Evolutionary conservation across 2,329 filamentous ascomycete species (phyloP), one percentile per base, ranked within the genome.

Genomic region (Aspergillus ruber): DNA sequence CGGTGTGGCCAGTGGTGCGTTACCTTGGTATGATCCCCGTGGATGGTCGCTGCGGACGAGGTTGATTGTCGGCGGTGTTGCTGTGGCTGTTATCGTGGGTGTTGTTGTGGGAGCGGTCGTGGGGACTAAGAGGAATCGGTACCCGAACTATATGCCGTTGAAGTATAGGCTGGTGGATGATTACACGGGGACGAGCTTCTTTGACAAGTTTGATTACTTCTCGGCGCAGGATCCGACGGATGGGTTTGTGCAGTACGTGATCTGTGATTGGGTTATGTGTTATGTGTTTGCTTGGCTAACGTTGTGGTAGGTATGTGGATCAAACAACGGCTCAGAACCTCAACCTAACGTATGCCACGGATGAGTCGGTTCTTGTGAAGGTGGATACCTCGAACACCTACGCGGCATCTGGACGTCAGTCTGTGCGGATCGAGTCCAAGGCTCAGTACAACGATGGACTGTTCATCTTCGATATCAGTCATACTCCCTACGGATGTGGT

Each of bases 401-500:
- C 52, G 76, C 80, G 15, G 75, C 75, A 2, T 80, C 74, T 0
- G 82, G 82, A 43, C 80, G 82, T 18, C 79, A 79, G 65, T 84
- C 81, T 0, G 81, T 85, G 12, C 80, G 82, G 12, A 68, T 85
- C 47, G 74, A 80, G 50, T 85, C 82, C 32, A 82, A 79, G 58
- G 70, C 64, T 40, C 76, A 76, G 40, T 85, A 84, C 64, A 65
- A 81, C 57, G 66, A 61, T n/a, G 83, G 82, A 0, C 76, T 85
- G n/a, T 85, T 85, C 66, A 69, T 85, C 57, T 85, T 85, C 57
- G 81, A 85, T 58, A 72, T 85, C 53, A 73, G 76, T 50, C 82
- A 85, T 65, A 79, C 78, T 0, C 83, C 82, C 0, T 79, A 74
- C 56, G 82, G 81, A 38, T 85, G 82, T 58, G 81, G 74, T 3